phyloP scores from a whole-genome alignment of 202 grass and related monocot species.

The Carex sylvatica region DNA sequence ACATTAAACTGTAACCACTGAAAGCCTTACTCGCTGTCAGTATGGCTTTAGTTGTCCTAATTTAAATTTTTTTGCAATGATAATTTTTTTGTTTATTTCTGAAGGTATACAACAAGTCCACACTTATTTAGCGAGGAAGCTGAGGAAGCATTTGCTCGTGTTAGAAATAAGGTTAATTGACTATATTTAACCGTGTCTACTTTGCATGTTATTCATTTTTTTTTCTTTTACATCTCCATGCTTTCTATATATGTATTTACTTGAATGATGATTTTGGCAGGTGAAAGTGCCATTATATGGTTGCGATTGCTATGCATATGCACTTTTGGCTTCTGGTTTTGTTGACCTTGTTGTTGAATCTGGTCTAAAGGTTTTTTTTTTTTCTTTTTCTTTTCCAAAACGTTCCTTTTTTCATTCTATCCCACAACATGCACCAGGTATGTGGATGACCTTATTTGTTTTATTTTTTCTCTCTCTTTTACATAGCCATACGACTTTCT shows the following conservation, averaged over 20 bases:
- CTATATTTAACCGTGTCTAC: neutral
- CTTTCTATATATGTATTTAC: neutral
- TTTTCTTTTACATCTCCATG: constrained; percentile 7
- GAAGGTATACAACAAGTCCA: constrained; percentile 93
- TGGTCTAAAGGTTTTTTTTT: constrained; percentile 71
- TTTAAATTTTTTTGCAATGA: neutral
- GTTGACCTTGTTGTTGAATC: constrained; percentile 94
- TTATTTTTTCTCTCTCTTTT: neutral
- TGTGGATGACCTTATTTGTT: constrained; percentile 12
- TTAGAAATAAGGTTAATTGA: constrained; percentile 65
- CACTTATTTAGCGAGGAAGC: constrained; percentile 75
- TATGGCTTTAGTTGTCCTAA: neutral
- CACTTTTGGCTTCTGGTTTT: constrained; percentile 83
- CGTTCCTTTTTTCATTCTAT: neutral
- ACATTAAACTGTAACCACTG: neutral
- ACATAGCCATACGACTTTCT: constrained; percentile 87
- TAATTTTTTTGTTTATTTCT: constrained; percentile 14
- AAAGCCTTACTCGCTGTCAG: neutral
- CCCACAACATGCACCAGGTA: neutral
- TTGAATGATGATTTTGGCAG: constrained; percentile 26
- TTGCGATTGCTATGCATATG: constrained; percentile 97
- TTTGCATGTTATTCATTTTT: neutral
- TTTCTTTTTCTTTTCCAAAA: neutral
- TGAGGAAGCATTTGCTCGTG: constrained; percentile 72
- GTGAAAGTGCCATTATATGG: constrained; percentile 95